These are phyloP conservation scores for Rhamnella rubrinervis DNA, from an alignment of 331 rosid species.

Conservation along the genomic window DNA sequence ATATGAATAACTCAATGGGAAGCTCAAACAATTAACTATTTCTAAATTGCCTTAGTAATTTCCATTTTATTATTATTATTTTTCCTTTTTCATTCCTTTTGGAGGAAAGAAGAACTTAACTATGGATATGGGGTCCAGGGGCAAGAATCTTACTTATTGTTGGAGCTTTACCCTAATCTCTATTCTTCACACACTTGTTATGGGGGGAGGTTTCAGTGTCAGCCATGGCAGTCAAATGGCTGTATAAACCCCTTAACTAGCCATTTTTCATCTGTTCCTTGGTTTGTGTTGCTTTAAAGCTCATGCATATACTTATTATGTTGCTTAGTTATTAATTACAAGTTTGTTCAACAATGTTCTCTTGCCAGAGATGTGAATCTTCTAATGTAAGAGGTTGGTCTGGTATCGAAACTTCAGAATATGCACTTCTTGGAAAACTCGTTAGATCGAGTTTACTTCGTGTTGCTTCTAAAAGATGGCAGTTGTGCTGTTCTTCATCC, in stretches of 20 bases:
- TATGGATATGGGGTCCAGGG: too few species aligned
- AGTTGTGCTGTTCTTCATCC: constrained; percentile 51
- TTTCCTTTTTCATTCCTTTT: background rate
- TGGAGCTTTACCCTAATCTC: too few species aligned
- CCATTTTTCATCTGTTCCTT: background rate
- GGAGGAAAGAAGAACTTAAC: background rate
- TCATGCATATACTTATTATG: background rate
- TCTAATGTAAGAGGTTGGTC: constrained; percentile 45
- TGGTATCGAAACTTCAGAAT: constrained; percentile 45
- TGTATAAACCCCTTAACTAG: background rate
- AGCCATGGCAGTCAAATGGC: background rate
- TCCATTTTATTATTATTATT: too few species aligned
- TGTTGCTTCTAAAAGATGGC: constrained; percentile 49
- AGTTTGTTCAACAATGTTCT: constrained; percentile 22
- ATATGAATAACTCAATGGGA: background rate
- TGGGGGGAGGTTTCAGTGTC: too few species aligned
- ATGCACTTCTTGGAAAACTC: constrained; percentile 42
- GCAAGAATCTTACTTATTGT: background rate
- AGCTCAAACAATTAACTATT: background rate
- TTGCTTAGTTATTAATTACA: constrained; percentile 12
- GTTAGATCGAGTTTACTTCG: constrained; percentile 48
- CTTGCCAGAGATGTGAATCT: constrained; percentile 65
- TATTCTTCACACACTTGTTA: too few species aligned
- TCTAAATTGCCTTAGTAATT: too few species aligned
- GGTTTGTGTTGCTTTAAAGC: background rate